Base-by-base conservation (phyloP, 805 yeast species). In the Sungouiella thailandica region DNA sequence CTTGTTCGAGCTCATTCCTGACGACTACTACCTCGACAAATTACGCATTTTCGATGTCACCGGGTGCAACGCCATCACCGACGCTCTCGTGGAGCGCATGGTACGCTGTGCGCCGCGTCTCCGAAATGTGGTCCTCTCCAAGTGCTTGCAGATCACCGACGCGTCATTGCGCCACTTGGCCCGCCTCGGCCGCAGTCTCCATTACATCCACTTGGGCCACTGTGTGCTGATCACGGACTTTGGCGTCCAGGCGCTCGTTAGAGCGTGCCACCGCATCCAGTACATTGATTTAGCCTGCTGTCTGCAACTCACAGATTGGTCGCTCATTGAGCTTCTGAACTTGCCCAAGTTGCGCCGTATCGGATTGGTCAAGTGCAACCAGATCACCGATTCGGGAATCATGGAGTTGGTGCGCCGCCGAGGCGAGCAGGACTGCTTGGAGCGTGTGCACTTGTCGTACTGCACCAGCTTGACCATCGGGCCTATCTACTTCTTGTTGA, bases 221-320 rank as follows among this genome's bases (percentile, higher is more conserved):
- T 93, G 98, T 64, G 74, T 79, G 29, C 77, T 83, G 51, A 83
- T 90, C 37, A 90, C 97, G 1, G 97, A 90, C 61, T 74, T 70
- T 41, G 97, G 97, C 14, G 93, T 93, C 12, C 72, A 76, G 18
- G 69, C 74, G 8, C 66, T 90, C 40, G 84, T 86, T 9, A 72
- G 82, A 43, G 71, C 74, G 29, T 93, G 97, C 52, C 83, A 83
- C 37, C 70, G 96, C 38, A 77, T 90, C 37, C 94, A 86, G 50
- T 90, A 89, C 57, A 86, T 90, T 43, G 98, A 90, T 60, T 74
- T 93, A 39, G 97, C 97, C 11, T 89, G 97, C 58, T 90, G 98
- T 56, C 69, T 82, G 1, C 94, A 86, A 55, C 69, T 90, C 35
- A 88, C 97, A 2, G 86, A 93, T 61, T 74, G 77, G 48, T 78